A percentile compares a stretch with the other conserved stretches of the same genome.
These are phyloP conservation scores for Scleroderma citrinum DNA, from an alignment of 768 basidiomycete species.

Conservation along the genomic window DNA sequence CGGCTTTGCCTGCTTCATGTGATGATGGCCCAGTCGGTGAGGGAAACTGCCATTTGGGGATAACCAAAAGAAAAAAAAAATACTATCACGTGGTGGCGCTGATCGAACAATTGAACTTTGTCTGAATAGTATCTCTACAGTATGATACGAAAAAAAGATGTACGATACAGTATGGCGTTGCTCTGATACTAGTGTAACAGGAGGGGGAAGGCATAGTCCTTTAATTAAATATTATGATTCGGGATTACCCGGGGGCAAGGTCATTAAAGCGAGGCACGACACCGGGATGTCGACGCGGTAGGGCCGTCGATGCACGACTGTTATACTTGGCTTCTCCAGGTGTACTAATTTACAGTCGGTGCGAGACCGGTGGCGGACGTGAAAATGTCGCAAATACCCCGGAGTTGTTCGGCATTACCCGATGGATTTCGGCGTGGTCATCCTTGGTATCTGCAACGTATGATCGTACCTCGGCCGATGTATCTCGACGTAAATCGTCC, in stretches of 20 bases:
- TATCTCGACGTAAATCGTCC: constrained; percentile 46
- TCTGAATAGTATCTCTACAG: neutral
- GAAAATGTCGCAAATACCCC: constrained; percentile 33
- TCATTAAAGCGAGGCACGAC: neutral
- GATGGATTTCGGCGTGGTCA: constrained; percentile 8
- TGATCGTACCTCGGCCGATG: constrained; percentile 55
- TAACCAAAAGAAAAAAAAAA: neutral
- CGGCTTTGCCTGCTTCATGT: constrained; percentile 19
- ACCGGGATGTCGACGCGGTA: too few relatives aligned
- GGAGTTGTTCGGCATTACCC: constrained; percentile 8
- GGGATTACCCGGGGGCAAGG: neutral
- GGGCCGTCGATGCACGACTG: too few relatives aligned
- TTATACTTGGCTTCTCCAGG: neutral
- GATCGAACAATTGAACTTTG: neutral
- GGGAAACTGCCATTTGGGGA: neutral
- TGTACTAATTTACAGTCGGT: constrained; percentile 4
- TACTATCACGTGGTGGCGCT: too few relatives aligned
- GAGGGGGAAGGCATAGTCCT: neutral
- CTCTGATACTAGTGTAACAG: constrained; percentile 17
- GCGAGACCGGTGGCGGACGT: constrained; percentile 26
- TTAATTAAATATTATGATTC: neutral
- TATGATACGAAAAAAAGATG: constrained; percentile 12
- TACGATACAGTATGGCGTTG: constrained; percentile 16
- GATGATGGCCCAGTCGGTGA: neutral
- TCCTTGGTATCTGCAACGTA: constrained; percentile 40